phyloP scores from a whole-genome alignment of 1,139 yeast species.

The Trichomonascaceae sp. region DNA sequence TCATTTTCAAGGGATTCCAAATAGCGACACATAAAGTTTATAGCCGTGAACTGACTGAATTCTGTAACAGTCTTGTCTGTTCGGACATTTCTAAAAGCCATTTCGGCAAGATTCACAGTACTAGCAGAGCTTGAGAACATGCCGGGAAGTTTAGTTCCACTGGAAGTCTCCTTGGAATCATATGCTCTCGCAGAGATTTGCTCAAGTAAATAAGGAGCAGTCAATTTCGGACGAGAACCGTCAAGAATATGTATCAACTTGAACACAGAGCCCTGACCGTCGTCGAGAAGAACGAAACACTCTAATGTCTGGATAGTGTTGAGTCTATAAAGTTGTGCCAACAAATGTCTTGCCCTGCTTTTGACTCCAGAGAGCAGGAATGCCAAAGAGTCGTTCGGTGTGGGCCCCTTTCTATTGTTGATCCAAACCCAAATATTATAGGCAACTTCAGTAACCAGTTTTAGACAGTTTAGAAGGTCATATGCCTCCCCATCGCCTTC shows the following conservation, averaged over 20 bases:
- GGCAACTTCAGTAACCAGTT: constrained; percentile 49
- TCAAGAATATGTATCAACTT: constrained; percentile 72
- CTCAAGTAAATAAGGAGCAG: constrained; percentile 61
- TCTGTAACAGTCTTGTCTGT: constrained; percentile 5
- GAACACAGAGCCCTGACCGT: constrained; percentile 30
- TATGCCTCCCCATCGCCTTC: constrained; percentile 47
- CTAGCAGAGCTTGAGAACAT: background rate
- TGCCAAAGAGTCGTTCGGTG: constrained; percentile 40
- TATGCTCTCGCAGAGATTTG: constrained; percentile 43
- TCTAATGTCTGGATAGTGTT: constrained; percentile 75
- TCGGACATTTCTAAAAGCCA: background rate
- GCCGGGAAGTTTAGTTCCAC: constrained; percentile 1
- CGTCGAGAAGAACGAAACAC: constrained; percentile 36
- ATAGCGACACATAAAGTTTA: constrained; percentile 53
- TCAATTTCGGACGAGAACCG: constrained; percentile 73
- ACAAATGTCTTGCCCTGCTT: constrained; percentile 59
- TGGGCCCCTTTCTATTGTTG: constrained; percentile 37
- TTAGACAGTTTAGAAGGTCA: constrained; percentile 57
- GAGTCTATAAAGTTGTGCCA: constrained; percentile 61
- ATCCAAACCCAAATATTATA: constrained; percentile 73
- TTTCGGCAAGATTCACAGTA: background rate
- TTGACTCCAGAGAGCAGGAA: constrained; percentile 63
- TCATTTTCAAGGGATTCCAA: constrained; percentile 63
- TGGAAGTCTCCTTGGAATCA: background rate
- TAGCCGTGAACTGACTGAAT: constrained; percentile 27